phyloP scores from a whole-genome alignment of 2,329 filamentous ascomycete genomes.

The Colletotrichum sidae region DNA sequence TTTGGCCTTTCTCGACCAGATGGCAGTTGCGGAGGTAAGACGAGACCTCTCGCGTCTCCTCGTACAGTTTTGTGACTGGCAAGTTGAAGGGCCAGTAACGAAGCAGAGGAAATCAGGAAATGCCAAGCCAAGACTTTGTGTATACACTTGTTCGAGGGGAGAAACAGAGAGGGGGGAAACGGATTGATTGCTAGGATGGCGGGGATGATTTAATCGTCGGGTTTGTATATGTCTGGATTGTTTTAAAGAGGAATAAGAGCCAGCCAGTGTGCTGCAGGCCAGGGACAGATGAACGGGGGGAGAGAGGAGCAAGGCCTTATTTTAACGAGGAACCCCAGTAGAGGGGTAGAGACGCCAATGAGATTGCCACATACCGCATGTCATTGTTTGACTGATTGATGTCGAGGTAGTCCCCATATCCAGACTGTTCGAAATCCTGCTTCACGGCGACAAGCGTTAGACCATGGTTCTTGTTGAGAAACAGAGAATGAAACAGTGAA shows the following conservation, averaged over 20 bases:
- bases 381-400: slow-evolving; percentile 61
- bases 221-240: slow-evolving; percentile 16
- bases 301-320: slow-evolving; percentile 4
- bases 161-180: not conserved
- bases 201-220: slow-evolving; percentile 7
- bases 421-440: slow-evolving; percentile 68
- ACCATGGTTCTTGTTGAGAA: slow-evolving; percentile 28
- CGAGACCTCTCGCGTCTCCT: slow-evolving; percentile 19
- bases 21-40: slow-evolving; percentile 1
- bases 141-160: slow-evolving; percentile 7
- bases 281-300: not conserved
- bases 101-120: slow-evolving; percentile 8
- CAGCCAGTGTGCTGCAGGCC: slow-evolving; percentile 30
- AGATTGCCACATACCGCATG: slow-evolving; percentile 62
- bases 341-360: slow-evolving; percentile 34
- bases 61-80: slow-evolving; percentile 1
- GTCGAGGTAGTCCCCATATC: slow-evolving; percentile 64
- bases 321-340: slow-evolving; percentile 3
- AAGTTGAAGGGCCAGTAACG: slow-evolving; percentile 9
- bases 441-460: slow-evolving; percentile 46
- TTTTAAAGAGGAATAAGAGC: slow-evolving; percentile 30
- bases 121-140: slow-evolving; percentile 8
- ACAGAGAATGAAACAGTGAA: slow-evolving; percentile 12
- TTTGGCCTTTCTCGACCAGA: not conserved
- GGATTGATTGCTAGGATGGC: slow-evolving; percentile 10